Base-by-base conservation (phyloP, 345 rosid species). In the Brassica juncea region DNA sequence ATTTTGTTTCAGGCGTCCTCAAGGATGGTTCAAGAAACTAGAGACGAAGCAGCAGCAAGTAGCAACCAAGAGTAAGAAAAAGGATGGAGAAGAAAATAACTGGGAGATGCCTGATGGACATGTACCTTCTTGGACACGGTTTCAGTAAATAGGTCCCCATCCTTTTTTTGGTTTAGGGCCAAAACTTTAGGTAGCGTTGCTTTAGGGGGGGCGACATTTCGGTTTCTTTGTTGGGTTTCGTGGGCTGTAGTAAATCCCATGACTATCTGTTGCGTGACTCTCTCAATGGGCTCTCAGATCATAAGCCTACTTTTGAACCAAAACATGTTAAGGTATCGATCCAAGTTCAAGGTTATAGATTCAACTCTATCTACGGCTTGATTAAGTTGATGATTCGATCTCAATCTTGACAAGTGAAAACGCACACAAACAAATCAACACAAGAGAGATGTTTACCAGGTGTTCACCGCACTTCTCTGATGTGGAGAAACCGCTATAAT, bases 61-160 rank as follows among this genome's bases (percentile, higher is more conserved):
- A 80, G 73, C 61, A 60, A 75, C 68, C 28, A 81, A 81, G 73
- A 81, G 77, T 70, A 88, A 83, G 84, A 87, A 84, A 82, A 83
- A 83, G 3, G 88, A 85, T 16, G 93, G 83, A 11, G 97, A 82
- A 0, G 92, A 86, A 47, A 97, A 93, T 79, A 91, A 93, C 90
- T 91, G 98, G 98, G 98, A 93, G 12, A 63, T 88, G 86, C 91
- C 97, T 49, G 87, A 75, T 71, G 98, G 88, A 4, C 6, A 47
- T 47, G 7, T 47, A 47, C 55, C 55, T 66, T 82, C 77, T 69
- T 89, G 74, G 87, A 12, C 71, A 8, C 27, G 23, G 14, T 14
- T 73, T 73, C 60, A 75, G 76, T 80, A 93, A 7, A 62, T 54
- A 74, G 15, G 21, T 74, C 66, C 63, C 65, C 39, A 5, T 34